Evolutionary conservation across 2,329 filamentous ascomycete genomes (phyloP), one percentile per base, ranked within the genome.

Genomic region (Trichoderma oligosporum): DNA sequence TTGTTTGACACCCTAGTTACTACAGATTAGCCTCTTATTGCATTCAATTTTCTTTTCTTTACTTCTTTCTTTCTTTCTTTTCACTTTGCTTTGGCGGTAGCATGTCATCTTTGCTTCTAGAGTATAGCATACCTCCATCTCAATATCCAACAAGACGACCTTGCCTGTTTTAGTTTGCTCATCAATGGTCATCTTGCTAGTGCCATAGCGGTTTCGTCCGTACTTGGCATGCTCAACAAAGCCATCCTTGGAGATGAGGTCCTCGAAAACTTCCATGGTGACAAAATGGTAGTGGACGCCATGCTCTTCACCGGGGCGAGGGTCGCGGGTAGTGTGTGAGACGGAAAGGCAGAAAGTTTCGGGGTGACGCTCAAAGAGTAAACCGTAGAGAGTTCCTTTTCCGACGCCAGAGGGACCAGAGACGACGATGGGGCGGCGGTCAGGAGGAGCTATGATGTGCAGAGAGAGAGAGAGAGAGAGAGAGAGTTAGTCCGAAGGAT

Each of bases 171-270:
- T 81, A 2, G 82, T 82, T 70, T 92, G 85, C 67, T 89, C 84
- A 71, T 86, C 82, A 61, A 96, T 90, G 25, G 90, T 90, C 72
- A 81, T 79, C 68, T 90, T 85, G 70, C 84, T 89, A 4, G 91
- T 96, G 57, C 92, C 92, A 74, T 97, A 97, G 68, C 84, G 78
- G 75, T 97, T 96, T 55, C 84, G 86, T 38, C 91, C 86, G 71
- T 96, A 97, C 70, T 87, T 78, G 55, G 92, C 92, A 76, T 88
- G 75, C 79, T 97, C 92, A 61, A 96, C 86, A 73, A 97, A 96
- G 9, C 85, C 88, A 56, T 83, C 79, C 58, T 82, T 72, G n/a
- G 73, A 77, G 56, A 91, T 83, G 60, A 94, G 79, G 41, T 79
- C 76, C 67, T 85, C 75, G 68, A 96, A 96, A 3, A 79, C 78